A percentile compares a stretch with the other conserved stretches of the same genome.
phyloP scores from a whole-genome alignment of 78 protist genomes.

The Monocercomonoides exilis region DNA sequence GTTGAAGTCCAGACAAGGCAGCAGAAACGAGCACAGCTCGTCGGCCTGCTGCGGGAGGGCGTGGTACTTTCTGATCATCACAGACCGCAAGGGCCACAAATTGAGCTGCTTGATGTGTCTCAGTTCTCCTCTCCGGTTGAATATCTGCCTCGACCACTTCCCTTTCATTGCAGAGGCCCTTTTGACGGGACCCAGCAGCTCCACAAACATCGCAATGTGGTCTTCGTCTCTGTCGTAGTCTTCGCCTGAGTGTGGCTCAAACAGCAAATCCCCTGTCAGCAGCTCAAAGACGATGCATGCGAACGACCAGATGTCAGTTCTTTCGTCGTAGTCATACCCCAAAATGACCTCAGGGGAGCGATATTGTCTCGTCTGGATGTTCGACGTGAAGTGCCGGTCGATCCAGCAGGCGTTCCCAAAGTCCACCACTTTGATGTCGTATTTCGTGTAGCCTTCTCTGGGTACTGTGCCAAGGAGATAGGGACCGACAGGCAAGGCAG shows the following conservation, averaged over 20 bases:
- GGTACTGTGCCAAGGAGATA: too few species aligned
- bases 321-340: conserved; percentile 24
- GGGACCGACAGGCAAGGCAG: too few species aligned
- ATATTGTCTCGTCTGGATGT: conserved; percentile 82
- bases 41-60: conserved; percentile 43
- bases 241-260: conserved; percentile 30
- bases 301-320: conserved; percentile 36
- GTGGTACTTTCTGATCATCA: conserved; percentile 61
- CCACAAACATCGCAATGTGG: conserved; percentile 61
- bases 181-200: conserved; percentile 72
- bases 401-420: conserved; percentile 96
- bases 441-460: not conserved
- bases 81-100: conserved; percentile 56
- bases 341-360: conserved; percentile 34
- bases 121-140: conserved; percentile 60
- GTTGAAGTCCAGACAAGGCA: conserved; percentile 61
- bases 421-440: conserved; percentile 62
- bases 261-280: conserved; percentile 37
- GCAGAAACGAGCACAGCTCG: conserved; percentile 26
- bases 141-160: conserved; percentile 24
- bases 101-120: conserved; percentile 48
- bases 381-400: conserved; percentile 62
- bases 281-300: conserved; percentile 50
- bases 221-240: conserved; percentile 40
- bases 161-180: not conserved